Evolutionary conservation across 75 land plant genomes (phyloP).

Genomic region (Pinus taeda): DNA sequence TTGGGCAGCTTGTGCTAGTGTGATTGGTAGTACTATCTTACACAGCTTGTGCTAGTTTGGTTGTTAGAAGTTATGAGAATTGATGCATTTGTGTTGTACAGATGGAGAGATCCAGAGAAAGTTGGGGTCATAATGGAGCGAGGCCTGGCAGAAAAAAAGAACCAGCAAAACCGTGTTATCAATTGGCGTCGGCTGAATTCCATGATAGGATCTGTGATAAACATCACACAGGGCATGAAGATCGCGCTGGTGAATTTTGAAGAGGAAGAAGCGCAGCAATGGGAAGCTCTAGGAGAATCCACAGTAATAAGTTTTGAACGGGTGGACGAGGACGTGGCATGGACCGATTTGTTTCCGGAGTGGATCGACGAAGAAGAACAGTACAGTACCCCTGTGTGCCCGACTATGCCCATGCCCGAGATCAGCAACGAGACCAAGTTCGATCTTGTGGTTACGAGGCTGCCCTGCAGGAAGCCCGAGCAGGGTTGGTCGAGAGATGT

Average conservation of each 20-base stretch:
- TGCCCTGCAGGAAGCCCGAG: constrained; percentile 61
- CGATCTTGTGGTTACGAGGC: constrained; percentile 62
- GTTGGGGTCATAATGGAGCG: too few relatives aligned
- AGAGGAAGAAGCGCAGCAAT: constrained; percentile 23
- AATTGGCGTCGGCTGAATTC: constrained; percentile 1
- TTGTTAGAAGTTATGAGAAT: too few relatives aligned
- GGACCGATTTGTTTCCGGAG: constrained; percentile 84
- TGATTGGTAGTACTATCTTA: too few relatives aligned
- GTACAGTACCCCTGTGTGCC: constrained; percentile 48
- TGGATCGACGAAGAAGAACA: constrained; percentile 95
- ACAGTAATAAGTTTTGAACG: constrained; percentile 16
- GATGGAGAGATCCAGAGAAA: too few relatives aligned
- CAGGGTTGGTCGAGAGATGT: constrained; percentile 65
- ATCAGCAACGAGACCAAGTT: constrained; percentile 16
- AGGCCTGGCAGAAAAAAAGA: too few relatives aligned
- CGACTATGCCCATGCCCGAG: constrained; percentile 69
- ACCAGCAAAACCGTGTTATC: background rate
- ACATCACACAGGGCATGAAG: constrained; percentile 9
- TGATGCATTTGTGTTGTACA: too few relatives aligned
- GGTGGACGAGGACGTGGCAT: constrained; percentile 38
- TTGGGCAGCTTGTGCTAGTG: too few relatives aligned
- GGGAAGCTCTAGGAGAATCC: constrained; percentile 21
- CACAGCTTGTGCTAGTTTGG: too few relatives aligned
- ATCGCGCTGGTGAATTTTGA: constrained; percentile 72
- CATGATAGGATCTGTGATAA: background rate